A percentile compares a stretch with the other conserved stretches of the same genome.
Evolutionary conservation across 257 asterid species (phyloP).

Genomic region (Coffea eugenioides): DNA sequence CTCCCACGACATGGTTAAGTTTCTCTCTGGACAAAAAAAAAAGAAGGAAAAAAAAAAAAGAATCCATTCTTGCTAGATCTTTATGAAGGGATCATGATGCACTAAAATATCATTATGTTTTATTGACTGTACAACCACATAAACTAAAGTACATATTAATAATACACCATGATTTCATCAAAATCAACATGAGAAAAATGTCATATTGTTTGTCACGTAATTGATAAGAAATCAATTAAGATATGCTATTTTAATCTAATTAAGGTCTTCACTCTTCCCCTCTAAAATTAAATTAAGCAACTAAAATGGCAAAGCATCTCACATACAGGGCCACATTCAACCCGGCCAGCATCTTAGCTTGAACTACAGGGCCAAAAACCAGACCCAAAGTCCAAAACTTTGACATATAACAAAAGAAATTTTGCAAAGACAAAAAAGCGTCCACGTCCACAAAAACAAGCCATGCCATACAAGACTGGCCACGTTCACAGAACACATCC

Average conservation of each 20-base stretch:
- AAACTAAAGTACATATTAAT: not conserved
- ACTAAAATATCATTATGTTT: not conserved
- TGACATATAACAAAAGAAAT: not conserved
- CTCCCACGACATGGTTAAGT: too few species aligned
- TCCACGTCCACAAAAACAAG: slow-evolving; percentile 22
- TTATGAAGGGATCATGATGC: not conserved
- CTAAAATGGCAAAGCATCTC: not conserved
- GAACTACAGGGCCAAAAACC: not conserved
- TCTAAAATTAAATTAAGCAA: not conserved
- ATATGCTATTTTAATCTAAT: not conserved
- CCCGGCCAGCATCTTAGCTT: not conserved
- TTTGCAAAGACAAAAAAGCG: slow-evolving; percentile 13
- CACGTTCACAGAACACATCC: slow-evolving; percentile 8
- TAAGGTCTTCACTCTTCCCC: not conserved
- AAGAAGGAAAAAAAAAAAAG: too few species aligned
- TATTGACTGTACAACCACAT: not conserved
- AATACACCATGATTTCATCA: not conserved
- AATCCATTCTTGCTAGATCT: not conserved
- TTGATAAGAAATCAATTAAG: not conserved
- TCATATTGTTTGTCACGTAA: not conserved
- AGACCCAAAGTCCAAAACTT: slow-evolving; percentile 8
- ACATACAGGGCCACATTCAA: not conserved
- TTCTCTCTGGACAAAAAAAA: too few species aligned
- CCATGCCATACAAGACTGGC: slow-evolving; percentile 22
- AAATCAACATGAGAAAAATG: not conserved